Evolutionary conservation across 805 yeast species (phyloP).

Genomic region (Wickerhamiella hasegawae): DNA sequence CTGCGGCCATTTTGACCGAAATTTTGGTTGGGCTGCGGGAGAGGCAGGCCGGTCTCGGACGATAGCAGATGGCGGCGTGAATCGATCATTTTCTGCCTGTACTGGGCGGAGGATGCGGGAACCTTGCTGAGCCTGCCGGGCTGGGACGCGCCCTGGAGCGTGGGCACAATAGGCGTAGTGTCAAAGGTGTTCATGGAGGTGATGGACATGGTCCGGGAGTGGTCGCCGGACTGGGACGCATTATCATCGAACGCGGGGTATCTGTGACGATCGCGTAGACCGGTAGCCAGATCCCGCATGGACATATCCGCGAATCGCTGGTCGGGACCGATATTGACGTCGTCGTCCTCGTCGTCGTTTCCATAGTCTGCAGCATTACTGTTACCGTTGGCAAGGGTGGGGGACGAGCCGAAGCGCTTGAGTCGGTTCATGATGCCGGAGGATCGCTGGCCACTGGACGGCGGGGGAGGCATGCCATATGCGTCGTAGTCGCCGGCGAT

Average conservation of each 20-base stretch:
- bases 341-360: slow-evolving; percentile 14
- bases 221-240: slow-evolving; percentile 3
- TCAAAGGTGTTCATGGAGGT: slow-evolving; percentile 20
- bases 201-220: slow-evolving; percentile 18
- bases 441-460: slow-evolving; percentile 2
- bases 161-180: slow-evolving; percentile 24
- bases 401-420: background rate
- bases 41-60: slow-evolving; percentile 12
- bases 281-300: slow-evolving; percentile 11
- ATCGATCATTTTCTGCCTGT: slow-evolving; percentile 17
- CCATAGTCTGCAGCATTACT: slow-evolving; percentile 4
- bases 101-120: slow-evolving; percentile 10
- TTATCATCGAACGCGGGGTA: slow-evolving; percentile 18
- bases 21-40: slow-evolving; percentile 3
- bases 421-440: slow-evolving; percentile 5
- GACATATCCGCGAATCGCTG: slow-evolving; percentile 12
- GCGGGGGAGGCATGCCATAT: slow-evolving; percentile 13
- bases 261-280: slow-evolving; percentile 21
- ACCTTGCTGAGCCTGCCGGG: slow-evolving; percentile 3
- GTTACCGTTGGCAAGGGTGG: slow-evolving; percentile 4
- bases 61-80: slow-evolving; percentile 13
- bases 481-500: slow-evolving; percentile 11
- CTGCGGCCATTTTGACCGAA: background rate
- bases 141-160: slow-evolving; percentile 7
- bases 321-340: slow-evolving; percentile 17